Base-by-base conservation (phyloP, 306 rosid species). In the Styphnolobium japonicum region DNA sequence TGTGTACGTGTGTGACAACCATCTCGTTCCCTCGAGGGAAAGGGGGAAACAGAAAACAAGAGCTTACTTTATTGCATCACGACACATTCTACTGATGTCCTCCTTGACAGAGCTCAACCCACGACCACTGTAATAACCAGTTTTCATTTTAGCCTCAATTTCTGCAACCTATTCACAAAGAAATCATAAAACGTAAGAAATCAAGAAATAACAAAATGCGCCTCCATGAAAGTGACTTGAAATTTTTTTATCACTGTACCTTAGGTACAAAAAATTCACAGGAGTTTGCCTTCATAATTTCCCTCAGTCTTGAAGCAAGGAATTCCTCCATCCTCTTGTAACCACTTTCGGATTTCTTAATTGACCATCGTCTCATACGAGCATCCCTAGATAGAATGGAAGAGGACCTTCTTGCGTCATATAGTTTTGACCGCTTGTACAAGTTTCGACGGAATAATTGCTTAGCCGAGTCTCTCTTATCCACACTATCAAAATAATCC, bases 321-420 rank as follows among this genome's bases (percentile, higher is more conserved):
- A 90, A 93, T 62, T 90, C 98, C 82, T 93, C 97, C 93, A 96
- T 91, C 90, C 90, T 93, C 88, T 88, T 93, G 74, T 89, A 96
- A 22, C 99, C 94, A 86, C 85, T 86, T 86, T 96, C 98, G 12
- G 93, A 89, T 83, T 93, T 93, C 90, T 96, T 96, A 81, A 96
- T 91, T 68, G 98, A 82, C 97, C 97, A 96, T 27, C 92, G 93
- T 74, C 99, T 93, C 65, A 88, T 91, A 14, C 99, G 99, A 49
- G 99, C 99, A 89, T 96, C 96, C 88, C 97, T 91, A n/a, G 99
- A 93, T 74, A 96, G 80, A 83, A 96, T 96, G 83, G 99, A 93
- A 64, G 99, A 96, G 80, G 98, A 93, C 89, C 53, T 90, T 87
- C 99, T 87, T 71, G 99, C 98, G 80, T 96, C 99, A 76, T 91